Percentiles rank a stretch among this genome's conserved stretches.
These are phyloP conservation scores for Scheffersomyces coipomensis DNA, from an alignment of 805 yeast genomes.

Conservation along the genomic window DNA sequence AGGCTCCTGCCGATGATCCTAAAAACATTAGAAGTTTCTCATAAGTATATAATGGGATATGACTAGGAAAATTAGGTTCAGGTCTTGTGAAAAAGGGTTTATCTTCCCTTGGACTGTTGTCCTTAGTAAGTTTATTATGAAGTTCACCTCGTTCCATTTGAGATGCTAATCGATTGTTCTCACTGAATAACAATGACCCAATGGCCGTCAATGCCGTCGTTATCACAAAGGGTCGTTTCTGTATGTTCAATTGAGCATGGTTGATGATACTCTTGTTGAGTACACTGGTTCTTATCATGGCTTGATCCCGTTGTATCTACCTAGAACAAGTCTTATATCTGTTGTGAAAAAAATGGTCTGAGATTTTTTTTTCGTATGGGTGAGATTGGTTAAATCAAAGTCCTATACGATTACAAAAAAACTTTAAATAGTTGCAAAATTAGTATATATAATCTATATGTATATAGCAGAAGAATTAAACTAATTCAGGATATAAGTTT, in stretches of 20 bases:
- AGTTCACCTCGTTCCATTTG: slow-evolving; percentile 54
- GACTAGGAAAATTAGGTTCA: slow-evolving; percentile 63
- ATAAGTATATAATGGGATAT: slow-evolving; percentile 65
- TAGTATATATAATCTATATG: neutral
- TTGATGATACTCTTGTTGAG: too few relatives aligned
- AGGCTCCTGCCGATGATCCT: slow-evolving; percentile 78
- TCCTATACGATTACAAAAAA: too few relatives aligned
- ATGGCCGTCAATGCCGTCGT: slow-evolving; percentile 13
- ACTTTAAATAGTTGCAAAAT: slow-evolving; percentile 1
- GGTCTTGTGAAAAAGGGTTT: slow-evolving; percentile 36
- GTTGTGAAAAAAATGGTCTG: too few relatives aligned
- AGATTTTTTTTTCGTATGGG: too few relatives aligned
- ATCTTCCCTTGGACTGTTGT: too few relatives aligned
- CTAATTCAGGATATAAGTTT: slow-evolving; percentile 21
- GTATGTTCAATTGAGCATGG: neutral
- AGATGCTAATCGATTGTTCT: slow-evolving; percentile 56
- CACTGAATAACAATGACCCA: slow-evolving; percentile 33
- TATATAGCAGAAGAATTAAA: too few relatives aligned
- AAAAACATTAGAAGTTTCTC: slow-evolving; percentile 66
- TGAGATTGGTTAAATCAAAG: too few relatives aligned
- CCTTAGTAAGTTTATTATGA: slow-evolving; percentile 32
- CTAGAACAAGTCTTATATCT: too few relatives aligned
- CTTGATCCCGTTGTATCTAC: too few relatives aligned
- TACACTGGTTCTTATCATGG: too few relatives aligned
- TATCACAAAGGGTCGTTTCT: slow-evolving; percentile 3